These are phyloP conservation scores for Ophiocordyceps polyrhachis-furcata DNA, from an alignment of 2,329 filamentous ascomycete genomes.

Conservation along the genomic window DNA sequence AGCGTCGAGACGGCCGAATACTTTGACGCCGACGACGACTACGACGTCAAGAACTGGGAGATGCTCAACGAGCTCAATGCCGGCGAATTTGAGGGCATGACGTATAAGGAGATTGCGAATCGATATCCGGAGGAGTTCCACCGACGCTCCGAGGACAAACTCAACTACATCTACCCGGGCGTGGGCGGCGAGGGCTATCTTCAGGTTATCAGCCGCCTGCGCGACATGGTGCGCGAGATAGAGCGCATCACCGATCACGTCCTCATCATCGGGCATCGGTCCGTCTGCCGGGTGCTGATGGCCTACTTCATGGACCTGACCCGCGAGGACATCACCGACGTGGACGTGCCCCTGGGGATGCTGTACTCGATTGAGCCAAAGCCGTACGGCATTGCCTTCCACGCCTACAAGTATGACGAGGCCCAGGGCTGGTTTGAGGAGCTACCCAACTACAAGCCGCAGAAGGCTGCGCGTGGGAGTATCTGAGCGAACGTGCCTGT, in stretches of 20 bases:
- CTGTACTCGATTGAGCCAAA: conserved; percentile 92
- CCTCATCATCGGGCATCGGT: conserved; percentile 80
- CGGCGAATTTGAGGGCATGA: conserved; percentile 84
- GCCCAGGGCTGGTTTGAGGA: conserved; percentile 65
- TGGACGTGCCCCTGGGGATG: conserved; percentile 87
- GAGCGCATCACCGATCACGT: conserved; percentile 95
- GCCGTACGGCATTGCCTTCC: conserved; percentile 94
- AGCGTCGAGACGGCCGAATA: conserved; percentile 74
- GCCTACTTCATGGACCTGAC: conserved; percentile 93
- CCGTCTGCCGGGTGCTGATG: conserved; percentile 77
- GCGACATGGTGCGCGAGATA: conserved; percentile 89
- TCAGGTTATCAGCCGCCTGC: conserved; percentile 87
- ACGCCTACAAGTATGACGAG: conserved; percentile 81
- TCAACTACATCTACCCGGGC: conserved; percentile 91
- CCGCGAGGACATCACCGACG: conserved; percentile 76
- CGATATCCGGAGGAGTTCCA: conserved; percentile 65
- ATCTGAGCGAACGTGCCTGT: conserved; percentile 4
- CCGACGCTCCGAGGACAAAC: conserved; percentile 66
- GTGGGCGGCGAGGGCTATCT: conserved; percentile 92
- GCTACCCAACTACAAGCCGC: conserved; percentile 65
- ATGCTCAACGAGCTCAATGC: conserved; percentile 96
- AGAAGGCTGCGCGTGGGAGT: conserved; percentile 22
- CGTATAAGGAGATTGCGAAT: conserved; percentile 75
- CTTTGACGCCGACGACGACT: conserved; percentile 82
- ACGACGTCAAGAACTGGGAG: conserved; percentile 92